Base-by-base conservation (phyloP, 139 green algal species). In the Deuterostichococcus epilithicus region DNA sequence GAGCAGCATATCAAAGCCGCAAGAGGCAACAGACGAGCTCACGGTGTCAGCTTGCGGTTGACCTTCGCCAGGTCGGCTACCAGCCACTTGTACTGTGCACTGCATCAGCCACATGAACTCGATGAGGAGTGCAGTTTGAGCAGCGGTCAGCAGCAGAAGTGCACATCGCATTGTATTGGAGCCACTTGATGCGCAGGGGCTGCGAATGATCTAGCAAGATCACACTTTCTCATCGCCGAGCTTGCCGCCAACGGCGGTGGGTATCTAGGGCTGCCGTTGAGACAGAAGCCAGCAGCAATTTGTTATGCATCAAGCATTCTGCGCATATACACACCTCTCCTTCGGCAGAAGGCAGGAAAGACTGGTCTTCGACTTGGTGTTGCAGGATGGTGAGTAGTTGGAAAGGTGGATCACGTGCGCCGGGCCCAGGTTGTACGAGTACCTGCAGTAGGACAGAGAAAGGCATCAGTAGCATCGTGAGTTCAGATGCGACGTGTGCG, bases 11-110 rank as follows among this genome's bases (percentile, higher is more conserved):
- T 52, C 35, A 15, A 38, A 20, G 44, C 39, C 35, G 0, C 20
- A 58, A 3, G 3, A 39, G 52, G 52, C 26, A 63, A 3, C 13
- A n/a, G 13, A 32, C 32, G 47, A n/a, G 70, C 72, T 63, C 73
- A 82, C 15, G 78, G 78, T 5, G 78, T 82, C 0, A n/a, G 34
- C 5, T 33, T 30, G 18, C 45, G 59, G 63, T 77, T 34, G 2
- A 73, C 67, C 35, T 70, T 60, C 1, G 63, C 60, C 15, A 82
- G 65, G 44, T 82, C 71, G 30, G 35, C 5, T 33, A 63, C 8
- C 39, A 78, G 37, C 45, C 74, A 82, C 26, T 32, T 38, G 63
- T 72, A 78, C 71, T 82, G 77, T 3, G 72, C 72, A 26, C 72
- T 77, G 72, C 44, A 52, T 8, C 8, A 13, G 8, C 8, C 13